Evolutionary conservation across 2,329 filamentous ascomycete species (phyloP).

Genomic region (Fusarium sp.): DNA sequence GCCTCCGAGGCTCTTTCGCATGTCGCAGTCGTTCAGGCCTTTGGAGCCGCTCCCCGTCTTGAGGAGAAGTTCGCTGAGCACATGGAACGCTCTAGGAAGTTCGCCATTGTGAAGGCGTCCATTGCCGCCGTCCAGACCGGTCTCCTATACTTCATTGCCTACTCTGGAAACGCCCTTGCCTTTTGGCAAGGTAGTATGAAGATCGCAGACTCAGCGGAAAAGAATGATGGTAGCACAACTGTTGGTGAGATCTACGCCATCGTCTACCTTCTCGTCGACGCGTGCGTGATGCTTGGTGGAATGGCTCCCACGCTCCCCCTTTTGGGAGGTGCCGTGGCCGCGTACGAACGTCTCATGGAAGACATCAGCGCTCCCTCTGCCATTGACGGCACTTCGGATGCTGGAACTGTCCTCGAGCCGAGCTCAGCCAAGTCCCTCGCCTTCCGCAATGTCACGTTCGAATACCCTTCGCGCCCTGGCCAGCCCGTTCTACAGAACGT

Average conservation of each 20-base stretch:
- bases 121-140: slow-evolving; percentile 69
- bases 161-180: slow-evolving; percentile 73
- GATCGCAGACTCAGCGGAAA: slow-evolving; percentile 54
- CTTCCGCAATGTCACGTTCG: slow-evolving; percentile 57
- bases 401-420: slow-evolving; percentile 55
- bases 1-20: slow-evolving; percentile 72
- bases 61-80: slow-evolving; percentile 61
- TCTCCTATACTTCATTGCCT: slow-evolving; percentile 74
- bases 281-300: slow-evolving; percentile 71
- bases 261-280: slow-evolving; percentile 71
- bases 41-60: slow-evolving; percentile 62
- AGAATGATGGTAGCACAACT: slow-evolving; percentile 48
- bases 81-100: slow-evolving; percentile 57
- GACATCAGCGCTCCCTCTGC: slow-evolving; percentile 65
- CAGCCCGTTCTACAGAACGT: slow-evolving; percentile 56
- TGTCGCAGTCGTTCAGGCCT: slow-evolving; percentile 71
- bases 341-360: slow-evolving; percentile 67
- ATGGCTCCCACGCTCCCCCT: slow-evolving; percentile 73
- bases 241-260: slow-evolving; percentile 57
- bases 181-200: slow-evolving; percentile 74
- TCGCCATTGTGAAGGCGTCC: slow-evolving; percentile 68
- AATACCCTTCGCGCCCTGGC: slow-evolving; percentile 57
- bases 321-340: slow-evolving; percentile 67
- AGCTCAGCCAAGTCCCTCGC: slow-evolving; percentile 51
- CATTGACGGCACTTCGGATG: slow-evolving; percentile 57